phyloP scores from a whole-genome alignment of 2,329 filamentous ascomycete species.

The Polychaeton citri region DNA sequence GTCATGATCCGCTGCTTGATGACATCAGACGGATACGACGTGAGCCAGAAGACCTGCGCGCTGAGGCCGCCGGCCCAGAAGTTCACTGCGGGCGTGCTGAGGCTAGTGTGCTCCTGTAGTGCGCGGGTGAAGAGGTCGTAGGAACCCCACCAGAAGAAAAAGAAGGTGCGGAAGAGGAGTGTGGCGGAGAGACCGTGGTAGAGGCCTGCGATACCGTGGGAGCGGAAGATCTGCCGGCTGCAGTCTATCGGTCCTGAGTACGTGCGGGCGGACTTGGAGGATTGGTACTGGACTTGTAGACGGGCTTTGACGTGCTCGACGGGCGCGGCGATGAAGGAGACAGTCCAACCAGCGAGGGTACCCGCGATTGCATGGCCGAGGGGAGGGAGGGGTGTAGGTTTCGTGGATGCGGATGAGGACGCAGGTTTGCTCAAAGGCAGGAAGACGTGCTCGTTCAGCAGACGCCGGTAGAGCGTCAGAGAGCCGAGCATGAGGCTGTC shows the following conservation, averaged over 20 bases:
- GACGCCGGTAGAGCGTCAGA: constrained; percentile 73
- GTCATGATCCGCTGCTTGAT: constrained; percentile 98
- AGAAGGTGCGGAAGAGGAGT: constrained; percentile 77
- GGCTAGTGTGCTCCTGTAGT: constrained; percentile 51
- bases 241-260: constrained; percentile 87
- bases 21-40: constrained; percentile 81
- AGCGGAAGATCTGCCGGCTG: constrained; percentile 47
- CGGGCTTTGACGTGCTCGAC: constrained; percentile 93
- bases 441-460: constrained; percentile 73
- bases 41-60: constrained; percentile 90
- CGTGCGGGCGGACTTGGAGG: constrained; percentile 59
- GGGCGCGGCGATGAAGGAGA: constrained; percentile 83
- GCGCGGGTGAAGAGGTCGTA: constrained; percentile 72
- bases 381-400: constrained; percentile 45
- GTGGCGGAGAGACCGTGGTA: constrained; percentile 81
- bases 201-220: constrained; percentile 64
- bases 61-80: constrained; percentile 95
- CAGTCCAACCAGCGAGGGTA: constrained; percentile 73
- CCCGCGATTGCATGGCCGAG: constrained; percentile 81
- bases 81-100: constrained; percentile 72
- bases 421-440: constrained; percentile 27
- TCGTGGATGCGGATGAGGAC: constrained; percentile 17
- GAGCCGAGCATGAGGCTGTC: constrained; percentile 86
- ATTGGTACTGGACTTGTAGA: constrained; percentile 85
- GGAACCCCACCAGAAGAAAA: constrained; percentile 97